These are phyloP conservation scores for Reutealis trisperma DNA, from an alignment of 345 rosid species.

Conservation along the genomic window DNA sequence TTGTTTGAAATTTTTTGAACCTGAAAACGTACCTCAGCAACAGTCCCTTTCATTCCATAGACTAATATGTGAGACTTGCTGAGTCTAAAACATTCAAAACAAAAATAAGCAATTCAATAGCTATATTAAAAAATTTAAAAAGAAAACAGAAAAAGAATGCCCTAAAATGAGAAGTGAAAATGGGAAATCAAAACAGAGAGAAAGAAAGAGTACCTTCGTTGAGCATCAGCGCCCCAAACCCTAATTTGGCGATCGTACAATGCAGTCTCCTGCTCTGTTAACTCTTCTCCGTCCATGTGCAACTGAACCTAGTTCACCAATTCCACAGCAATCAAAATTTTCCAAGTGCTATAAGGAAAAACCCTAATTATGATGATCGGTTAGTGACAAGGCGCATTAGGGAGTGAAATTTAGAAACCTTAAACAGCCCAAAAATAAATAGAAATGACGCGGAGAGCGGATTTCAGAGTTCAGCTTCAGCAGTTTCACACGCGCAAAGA, in stretches of 20 bases:
- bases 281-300: constrained; percentile 80
- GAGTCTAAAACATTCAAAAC: constrained; percentile 48
- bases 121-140: neutral
- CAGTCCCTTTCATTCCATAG: constrained; percentile 77
- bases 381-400: neutral
- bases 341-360: neutral
- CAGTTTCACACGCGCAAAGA: neutral
- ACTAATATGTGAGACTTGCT: constrained; percentile 81
- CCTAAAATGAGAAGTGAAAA: neutral
- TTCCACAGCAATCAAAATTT: neutral
- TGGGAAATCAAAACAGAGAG: neutral
- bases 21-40: constrained; percentile 63
- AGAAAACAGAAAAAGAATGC: neutral
- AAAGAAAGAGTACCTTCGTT: constrained; percentile 55
- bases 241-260: constrained; percentile 92
- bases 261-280: constrained; percentile 97
- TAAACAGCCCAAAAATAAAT: neutral
- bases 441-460: neutral
- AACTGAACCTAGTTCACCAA: constrained; percentile 23
- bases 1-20: neutral
- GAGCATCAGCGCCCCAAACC: constrained; percentile 99
- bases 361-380: neutral
- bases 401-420: neutral
- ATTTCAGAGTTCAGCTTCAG: neutral
- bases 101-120: neutral